Conservation (phyloP, 1,284 basidiomycete species). For the Ceratobasidium papillatum region DNA sequence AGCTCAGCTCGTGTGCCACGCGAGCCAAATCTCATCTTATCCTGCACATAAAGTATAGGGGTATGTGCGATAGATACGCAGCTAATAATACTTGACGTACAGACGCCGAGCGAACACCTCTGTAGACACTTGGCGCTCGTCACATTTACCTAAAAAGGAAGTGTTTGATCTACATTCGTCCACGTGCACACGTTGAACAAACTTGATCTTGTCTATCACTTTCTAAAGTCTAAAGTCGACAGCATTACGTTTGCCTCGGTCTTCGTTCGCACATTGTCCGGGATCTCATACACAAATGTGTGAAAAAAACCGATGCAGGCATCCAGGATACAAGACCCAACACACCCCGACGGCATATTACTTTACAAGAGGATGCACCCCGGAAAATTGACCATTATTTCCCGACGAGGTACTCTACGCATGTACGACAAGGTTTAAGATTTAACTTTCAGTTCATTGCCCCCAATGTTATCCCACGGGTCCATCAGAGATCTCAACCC, state of each 20-base stretch:
- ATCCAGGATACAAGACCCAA: not conserved
- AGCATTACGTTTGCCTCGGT: not conserved
- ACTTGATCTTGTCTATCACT: not conserved
- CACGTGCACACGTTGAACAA: not conserved
- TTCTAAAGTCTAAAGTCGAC: not conserved
- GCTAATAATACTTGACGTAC: not conserved
- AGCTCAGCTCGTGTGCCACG: constrained; percentile 8
- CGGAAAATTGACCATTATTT: not conserved
- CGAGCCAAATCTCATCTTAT: not conserved
- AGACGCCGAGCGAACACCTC: not conserved
- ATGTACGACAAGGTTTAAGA: not conserved
- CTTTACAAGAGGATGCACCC: not conserved
- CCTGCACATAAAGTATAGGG: not conserved
- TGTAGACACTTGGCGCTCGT: not conserved
- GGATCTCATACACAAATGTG: not conserved
- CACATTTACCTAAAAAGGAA: constrained; percentile 4
- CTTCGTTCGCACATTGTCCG: not conserved
- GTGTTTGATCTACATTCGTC: not conserved
- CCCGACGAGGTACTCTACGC: not conserved
- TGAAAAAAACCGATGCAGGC: not conserved
- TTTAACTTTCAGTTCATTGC: not conserved
- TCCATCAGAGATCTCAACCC: not conserved
- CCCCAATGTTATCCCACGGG: constrained; percentile 9
- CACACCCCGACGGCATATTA: not conserved
- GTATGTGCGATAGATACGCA: not conserved